Evolutionary conservation across 2,329 filamentous ascomycete species (phyloP).

Genomic region (Fusarium domesticum): DNA sequence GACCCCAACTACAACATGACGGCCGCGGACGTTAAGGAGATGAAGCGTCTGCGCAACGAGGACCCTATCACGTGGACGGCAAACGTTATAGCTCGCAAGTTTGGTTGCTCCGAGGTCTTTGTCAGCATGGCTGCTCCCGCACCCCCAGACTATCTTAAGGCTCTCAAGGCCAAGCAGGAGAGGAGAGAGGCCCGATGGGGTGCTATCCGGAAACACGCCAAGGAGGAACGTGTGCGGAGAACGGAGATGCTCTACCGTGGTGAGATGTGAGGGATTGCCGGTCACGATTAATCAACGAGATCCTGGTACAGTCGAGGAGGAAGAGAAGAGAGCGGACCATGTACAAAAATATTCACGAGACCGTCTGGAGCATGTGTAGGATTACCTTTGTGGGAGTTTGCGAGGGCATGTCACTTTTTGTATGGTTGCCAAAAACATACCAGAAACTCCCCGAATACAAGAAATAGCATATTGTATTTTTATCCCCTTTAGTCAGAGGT

Average conservation of each 20-base stretch:
- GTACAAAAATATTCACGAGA: slow-evolving; percentile 22
- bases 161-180: slow-evolving; percentile 44
- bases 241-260: slow-evolving; percentile 51
- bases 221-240: slow-evolving; percentile 54
- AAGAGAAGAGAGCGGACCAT: slow-evolving; percentile 8
- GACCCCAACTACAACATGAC: slow-evolving; percentile 51
- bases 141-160: slow-evolving; percentile 45
- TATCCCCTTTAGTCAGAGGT: neutral
- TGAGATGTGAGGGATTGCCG: slow-evolving; percentile 41
- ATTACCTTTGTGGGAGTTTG: slow-evolving; percentile 12
- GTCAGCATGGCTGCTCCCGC: slow-evolving; percentile 57
- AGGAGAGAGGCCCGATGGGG: slow-evolving; percentile 56
- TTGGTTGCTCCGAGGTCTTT: slow-evolving; percentile 54
- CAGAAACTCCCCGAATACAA: neutral
- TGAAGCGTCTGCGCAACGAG: slow-evolving; percentile 50
- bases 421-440: neutral
- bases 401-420: neutral
- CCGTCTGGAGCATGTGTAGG: slow-evolving; percentile 22
- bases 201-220: slow-evolving; percentile 50
- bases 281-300: neutral
- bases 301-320: slow-evolving; percentile 1
- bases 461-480: neutral
- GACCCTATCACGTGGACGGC: slow-evolving; percentile 58
- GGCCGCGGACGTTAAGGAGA: slow-evolving; percentile 56
- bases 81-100: slow-evolving; percentile 50